These are phyloP conservation scores for Clonostachys byssicola DNA, from an alignment of 2,329 filamentous ascomycete genomes.

Conservation along the genomic window DNA sequence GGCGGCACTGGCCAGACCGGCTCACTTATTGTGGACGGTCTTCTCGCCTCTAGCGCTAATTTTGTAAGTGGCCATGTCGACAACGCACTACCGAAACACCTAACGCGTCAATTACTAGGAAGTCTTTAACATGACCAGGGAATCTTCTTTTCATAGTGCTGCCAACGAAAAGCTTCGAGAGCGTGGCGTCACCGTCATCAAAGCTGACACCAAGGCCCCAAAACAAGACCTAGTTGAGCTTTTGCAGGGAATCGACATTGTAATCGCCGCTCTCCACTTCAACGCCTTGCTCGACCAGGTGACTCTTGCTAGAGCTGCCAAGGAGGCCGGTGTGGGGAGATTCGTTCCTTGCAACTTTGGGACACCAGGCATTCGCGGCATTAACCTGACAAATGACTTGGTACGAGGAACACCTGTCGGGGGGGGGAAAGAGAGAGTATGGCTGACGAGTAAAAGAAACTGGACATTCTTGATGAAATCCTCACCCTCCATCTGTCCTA, in stretches of 20 bases:
- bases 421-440: background rate
- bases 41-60: constrained; percentile 19
- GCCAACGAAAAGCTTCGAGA: constrained; percentile 29
- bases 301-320: constrained; percentile 39
- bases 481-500: constrained; percentile 43
- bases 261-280: constrained; percentile 35
- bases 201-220: constrained; percentile 33
- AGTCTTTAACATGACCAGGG: constrained; percentile 40
- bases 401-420: constrained; percentile 3
- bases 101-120: constrained; percentile 22
- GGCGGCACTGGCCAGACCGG: constrained; percentile 39
- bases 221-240: constrained; percentile 32
- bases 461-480: constrained; percentile 43
- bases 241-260: constrained; percentile 34
- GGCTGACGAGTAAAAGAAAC: constrained; percentile 26
- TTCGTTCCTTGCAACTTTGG: constrained; percentile 48
- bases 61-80: constrained; percentile 13
- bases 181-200: constrained; percentile 34
- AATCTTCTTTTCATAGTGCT: constrained; percentile 39
- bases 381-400: constrained; percentile 12
- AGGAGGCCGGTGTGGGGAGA: constrained; percentile 41
- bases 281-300: constrained; percentile 32
- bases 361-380: constrained; percentile 35
- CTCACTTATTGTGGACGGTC: constrained; percentile 26
- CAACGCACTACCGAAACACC: too few relatives aligned